Base-by-base conservation (phyloP, 306 rosid genomes). In the Lathyrus aphaca region DNA sequence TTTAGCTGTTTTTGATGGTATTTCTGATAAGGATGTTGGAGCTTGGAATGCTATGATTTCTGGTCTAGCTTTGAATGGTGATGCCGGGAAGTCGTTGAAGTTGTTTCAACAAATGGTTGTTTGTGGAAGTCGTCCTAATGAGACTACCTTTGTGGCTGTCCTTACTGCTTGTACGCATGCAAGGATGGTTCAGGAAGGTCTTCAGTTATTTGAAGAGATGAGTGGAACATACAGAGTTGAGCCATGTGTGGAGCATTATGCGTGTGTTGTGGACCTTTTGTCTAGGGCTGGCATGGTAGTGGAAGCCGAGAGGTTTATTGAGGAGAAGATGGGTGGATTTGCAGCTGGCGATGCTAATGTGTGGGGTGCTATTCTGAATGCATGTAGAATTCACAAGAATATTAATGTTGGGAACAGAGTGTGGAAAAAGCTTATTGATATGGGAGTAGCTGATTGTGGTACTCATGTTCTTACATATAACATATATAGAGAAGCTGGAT, bases 41-140 rank as follows among this genome's bases (percentile, higher is more conserved):
- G 91, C 89, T 0, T 89, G 93, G 93, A 89, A 89, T 69, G 91
- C 89, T 15, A 87, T 89, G 83, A 85, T 89, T 50, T 70, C 83
- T 8, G 93, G 93, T 17, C 80, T 78, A 63, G 86, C 91, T 1
- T 64, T 89, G 83, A 85, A 77, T 46, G 93, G 93, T n/a, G 80
- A 82, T 78, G 93, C 78, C 1, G 66, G 61, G 78, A 87, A 83
- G 68, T 80, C 93, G 1, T 69, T 89, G 3, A 84, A 83, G 45
- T 62, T 89, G 59, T 87, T 89, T 67, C 30, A 60, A 10, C 56
- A 72, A 60, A 87, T 89, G 96, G 50, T 55, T 69, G 54, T 3
- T 30, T 70, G 40, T 30, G 75, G 85, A 54, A 72, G 63, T 45
- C 25, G 68, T 8, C 87, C 91, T 1, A 89, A 80, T 45, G 88